These are phyloP conservation scores for Juncus inflexus DNA, from an alignment of 176 grass and related monocot genomes.

Conservation along the genomic window DNA sequence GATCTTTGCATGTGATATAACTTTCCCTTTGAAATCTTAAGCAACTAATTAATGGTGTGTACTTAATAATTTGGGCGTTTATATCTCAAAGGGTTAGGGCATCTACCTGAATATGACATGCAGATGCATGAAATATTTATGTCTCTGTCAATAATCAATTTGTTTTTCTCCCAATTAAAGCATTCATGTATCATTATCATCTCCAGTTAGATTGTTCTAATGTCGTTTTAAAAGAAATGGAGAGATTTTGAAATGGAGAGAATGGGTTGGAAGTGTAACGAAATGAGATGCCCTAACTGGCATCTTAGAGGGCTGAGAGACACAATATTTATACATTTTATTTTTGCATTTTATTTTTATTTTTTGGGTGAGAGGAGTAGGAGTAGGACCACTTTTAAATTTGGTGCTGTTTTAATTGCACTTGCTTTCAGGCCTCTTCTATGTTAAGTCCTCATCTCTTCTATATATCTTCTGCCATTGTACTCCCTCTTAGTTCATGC, in stretches of 20 bases:
- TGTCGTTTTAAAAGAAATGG: background rate
- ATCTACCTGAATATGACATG: slow-evolving; percentile 25
- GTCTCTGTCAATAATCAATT: background rate
- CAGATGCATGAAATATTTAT: slow-evolving; percentile 23
- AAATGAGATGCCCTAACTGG: slow-evolving; percentile 18
- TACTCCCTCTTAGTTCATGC: background rate
- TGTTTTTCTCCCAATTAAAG: background rate
- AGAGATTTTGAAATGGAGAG: background rate
- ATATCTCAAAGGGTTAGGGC: background rate
- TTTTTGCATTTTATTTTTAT: background rate
- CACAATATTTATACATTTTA: slow-evolving; percentile 27
- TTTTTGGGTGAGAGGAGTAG: background rate
- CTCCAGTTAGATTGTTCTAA: background rate
- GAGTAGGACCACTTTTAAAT: too few species aligned
- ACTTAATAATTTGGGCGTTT: too few species aligned
- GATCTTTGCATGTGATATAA: too few species aligned
- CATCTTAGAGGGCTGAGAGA: slow-evolving; percentile 24
- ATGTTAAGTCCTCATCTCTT: background rate
- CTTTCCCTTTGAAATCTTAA: too few species aligned
- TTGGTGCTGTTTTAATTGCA: too few species aligned
- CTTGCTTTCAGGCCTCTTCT: background rate
- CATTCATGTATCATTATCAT: background rate
- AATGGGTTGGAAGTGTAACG: slow-evolving; percentile 1
- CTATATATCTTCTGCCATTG: slow-evolving; percentile 2
- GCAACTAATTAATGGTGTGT: too few species aligned